These are phyloP conservation scores for Venturia asperata DNA, from an alignment of 2,329 filamentous ascomycete genomes.

Conservation along the genomic window DNA sequence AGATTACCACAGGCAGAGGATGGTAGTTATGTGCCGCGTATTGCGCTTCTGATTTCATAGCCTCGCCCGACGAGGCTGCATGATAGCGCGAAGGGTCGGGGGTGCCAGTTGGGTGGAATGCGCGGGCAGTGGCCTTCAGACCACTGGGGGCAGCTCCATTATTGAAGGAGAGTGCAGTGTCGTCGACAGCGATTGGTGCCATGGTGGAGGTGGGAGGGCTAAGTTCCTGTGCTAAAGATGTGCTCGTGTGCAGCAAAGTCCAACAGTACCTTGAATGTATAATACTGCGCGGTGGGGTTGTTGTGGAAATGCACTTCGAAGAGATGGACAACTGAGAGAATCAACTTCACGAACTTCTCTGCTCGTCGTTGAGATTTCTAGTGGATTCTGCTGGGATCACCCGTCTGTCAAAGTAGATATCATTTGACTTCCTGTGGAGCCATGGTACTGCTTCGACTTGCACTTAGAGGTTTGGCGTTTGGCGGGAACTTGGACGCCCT, in stretches of 20 bases:
- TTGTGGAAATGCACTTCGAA: not conserved
- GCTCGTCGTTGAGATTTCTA: not conserved
- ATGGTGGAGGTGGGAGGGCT: slow-evolving; percentile 23
- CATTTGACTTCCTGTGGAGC: slow-evolving; percentile 9
- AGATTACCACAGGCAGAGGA: slow-evolving; percentile 88
- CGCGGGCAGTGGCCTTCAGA: slow-evolving; percentile 23
- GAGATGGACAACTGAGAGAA: not conserved
- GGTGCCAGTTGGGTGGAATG: slow-evolving; percentile 17
- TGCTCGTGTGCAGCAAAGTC: not conserved
- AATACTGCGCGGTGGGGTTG: no score
- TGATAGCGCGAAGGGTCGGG: slow-evolving; percentile 51
- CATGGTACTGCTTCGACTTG: slow-evolving; percentile 7
- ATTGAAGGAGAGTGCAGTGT: slow-evolving; percentile 20
- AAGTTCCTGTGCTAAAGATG: not conserved
- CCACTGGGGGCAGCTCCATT: slow-evolving; percentile 26
- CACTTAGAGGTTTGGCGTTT: slow-evolving; percentile 4
- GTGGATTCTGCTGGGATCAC: not conserved
- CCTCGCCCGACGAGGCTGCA: slow-evolving; percentile 67
- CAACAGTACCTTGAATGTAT: no score
- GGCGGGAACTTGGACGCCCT: no score
- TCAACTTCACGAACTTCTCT: not conserved
- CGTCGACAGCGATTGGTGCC: slow-evolving; percentile 31
- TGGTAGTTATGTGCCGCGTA: slow-evolving; percentile 98
- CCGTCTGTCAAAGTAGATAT: not conserved
- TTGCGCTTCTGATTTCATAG: slow-evolving; percentile 73